Evolutionary conservation across 352 stramenopile genomes (phyloP), one percentile per base, ranked within the genome.

Genomic region (Poterioochromonas sp.): DNA sequence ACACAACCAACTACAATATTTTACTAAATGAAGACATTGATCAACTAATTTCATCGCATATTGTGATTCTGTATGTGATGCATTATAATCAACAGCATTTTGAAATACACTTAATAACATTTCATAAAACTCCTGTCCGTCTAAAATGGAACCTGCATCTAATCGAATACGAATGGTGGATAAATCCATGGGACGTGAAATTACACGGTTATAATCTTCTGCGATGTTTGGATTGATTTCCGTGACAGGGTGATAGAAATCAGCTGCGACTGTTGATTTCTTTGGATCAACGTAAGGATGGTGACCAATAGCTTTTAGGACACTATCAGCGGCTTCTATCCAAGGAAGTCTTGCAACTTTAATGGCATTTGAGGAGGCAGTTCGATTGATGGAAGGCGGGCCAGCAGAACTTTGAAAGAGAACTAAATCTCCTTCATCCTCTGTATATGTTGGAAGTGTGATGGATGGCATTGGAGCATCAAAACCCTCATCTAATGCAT

Each of bases 31-130:
- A 5, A 26, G 3, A 43, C 29, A 47, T 22, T 29, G 34, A 8
- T 32, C 58, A 8, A 35, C 58, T 18, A 68, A 35, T 11, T 26
- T 32, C 26, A 68, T 35, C 12, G 58, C 26, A 40, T 68, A 32
- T 15, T 8, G 34, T 39, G 26, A 32, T 37, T 68, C 58, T 32
- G 58, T 18, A 39, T 39, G 26, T 8, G 29, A 35, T 5, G 12
- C 5, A 26, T 68, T 68, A 29, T 34, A 74, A 58, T 51, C 41
- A 8, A 74, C 41, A 3, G 39, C 39, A 54, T 74, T 74, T 54
- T 74, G 65, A 47, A 71, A 71, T 1, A 71, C 62, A 41, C 8
- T 32, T 39, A 68, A 12, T 40, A 11, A 12, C 11, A 15, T 40
- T 41, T 71, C 34, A 12, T 22, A 22, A 44, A 71, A 71, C 1